phyloP scores from a whole-genome alignment of 805 yeast species.

The Candida pseudofarinosa region DNA sequence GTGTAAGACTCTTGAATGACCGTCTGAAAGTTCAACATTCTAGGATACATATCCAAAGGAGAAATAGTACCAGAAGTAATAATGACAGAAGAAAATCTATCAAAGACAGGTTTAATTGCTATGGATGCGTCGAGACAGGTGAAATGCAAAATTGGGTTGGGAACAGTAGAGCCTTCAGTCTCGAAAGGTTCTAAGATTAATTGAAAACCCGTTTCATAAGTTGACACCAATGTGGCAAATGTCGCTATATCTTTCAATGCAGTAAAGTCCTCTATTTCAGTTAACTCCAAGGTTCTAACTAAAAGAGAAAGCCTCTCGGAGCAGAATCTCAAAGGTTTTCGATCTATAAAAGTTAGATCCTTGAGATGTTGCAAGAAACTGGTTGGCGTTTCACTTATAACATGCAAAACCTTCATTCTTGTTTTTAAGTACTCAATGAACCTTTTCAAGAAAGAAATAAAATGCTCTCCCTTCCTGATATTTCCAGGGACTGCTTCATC shows the following conservation, averaged over 20 bases:
- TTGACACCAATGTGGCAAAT: conserved; percentile 92
- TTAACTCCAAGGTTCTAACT: conserved; percentile 83
- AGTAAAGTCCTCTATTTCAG: conserved; percentile 85
- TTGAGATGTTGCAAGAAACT: conserved; percentile 91
- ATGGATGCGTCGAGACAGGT: conserved; percentile 97
- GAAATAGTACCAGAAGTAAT: conserved; percentile 98
- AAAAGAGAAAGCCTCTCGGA: conserved; percentile 85
- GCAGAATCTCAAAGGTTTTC: conserved; percentile 87
- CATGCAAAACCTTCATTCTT: conserved; percentile 96
- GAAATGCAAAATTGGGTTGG: conserved; percentile 90
- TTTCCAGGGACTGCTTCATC: conserved; percentile 97
- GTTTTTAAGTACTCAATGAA: conserved; percentile 93
- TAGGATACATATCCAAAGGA: conserved; percentile 97
- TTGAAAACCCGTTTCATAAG: conserved; percentile 91
- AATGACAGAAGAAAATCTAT: conserved; percentile 83
- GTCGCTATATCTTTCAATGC: conserved; percentile 95
- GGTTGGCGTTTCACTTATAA: conserved; percentile 94
- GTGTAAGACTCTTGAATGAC: conserved; percentile 92
- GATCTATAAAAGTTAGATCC: conserved; percentile 87
- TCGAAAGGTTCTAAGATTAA: conserved; percentile 94
- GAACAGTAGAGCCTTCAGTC: conserved; percentile 88
- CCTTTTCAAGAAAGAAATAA: conserved; percentile 86
- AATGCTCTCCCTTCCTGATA: conserved; percentile 95
- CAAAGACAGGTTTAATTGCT: conserved; percentile 96
- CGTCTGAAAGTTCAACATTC: conserved; percentile 90